phyloP scores from a whole-genome alignment of 176 grass and related monocot genomes.

The Cenchrus purpureus region DNA sequence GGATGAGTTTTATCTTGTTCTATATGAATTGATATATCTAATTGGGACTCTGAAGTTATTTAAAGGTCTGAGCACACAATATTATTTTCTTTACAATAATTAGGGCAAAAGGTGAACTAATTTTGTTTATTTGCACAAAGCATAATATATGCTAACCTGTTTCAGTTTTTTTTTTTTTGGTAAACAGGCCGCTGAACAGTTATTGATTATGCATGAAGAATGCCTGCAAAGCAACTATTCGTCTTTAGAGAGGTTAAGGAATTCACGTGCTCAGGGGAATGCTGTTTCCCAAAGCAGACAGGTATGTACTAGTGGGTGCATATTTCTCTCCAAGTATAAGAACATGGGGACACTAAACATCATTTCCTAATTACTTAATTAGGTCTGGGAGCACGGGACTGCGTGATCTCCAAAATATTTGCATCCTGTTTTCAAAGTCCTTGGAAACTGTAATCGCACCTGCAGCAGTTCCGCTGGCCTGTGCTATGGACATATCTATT shows the following conservation, averaged over 20 bases:
- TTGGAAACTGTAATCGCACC: background rate
- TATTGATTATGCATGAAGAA: constrained; percentile 86
- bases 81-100: background rate
- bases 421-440: background rate
- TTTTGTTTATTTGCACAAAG: background rate
- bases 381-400: too few species aligned
- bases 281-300: constrained; percentile 78
- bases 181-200: constrained; percentile 62
- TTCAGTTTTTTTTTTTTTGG: background rate
- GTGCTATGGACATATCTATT: too few species aligned
- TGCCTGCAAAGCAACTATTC: constrained; percentile 67
- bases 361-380: too few species aligned
- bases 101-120: background rate
- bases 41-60: background rate
- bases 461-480: too few species aligned
- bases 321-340: too few species aligned
- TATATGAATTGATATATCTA: background rate
- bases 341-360: too few species aligned
- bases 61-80: background rate
- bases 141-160: constrained; percentile 29
- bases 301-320: constrained; percentile 34
- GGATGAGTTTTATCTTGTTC: background rate
- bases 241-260: constrained; percentile 68
- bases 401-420: too few species aligned
- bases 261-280: constrained; percentile 48